Base-by-base conservation (phyloP, 495 filamentous ascomycete species). In the Staphylotrichum tortipilum region DNA sequence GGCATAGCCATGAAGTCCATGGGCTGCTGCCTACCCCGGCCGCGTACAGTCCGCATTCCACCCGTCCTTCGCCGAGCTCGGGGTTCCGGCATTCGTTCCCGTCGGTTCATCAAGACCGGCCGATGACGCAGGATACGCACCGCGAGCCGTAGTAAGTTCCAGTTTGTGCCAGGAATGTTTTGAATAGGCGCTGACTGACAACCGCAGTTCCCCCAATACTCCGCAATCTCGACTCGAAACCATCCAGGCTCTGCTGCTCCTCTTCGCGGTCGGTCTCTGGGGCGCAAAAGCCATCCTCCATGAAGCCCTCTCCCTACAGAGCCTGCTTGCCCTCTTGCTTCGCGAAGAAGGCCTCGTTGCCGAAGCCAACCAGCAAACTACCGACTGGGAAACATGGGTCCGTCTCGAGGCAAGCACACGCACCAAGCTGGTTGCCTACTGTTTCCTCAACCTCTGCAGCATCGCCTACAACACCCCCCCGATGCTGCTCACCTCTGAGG, bases 381-480 rank as follows among this genome's bases (percentile, higher is more conserved):
- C 15, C 7, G 68, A 76, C 40, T 80, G 83, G 68, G 77, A 79
- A 36, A 72, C 77, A 6, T 87, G 83, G 78, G 66, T 80, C 18
- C 66, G 66, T 7, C 60, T 72, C 23, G 78, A 82, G 56, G 64
- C 70, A 2, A 65, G 67, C 3, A 76, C 73, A 22, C 68, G 78
- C 11, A 80, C 78, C 0, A 81, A 78, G 44, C 74, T 75, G n/a
- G 71, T 79, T 22, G 69, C 72, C 4, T 80, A 75, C 52, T 77
- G 72, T 52, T 82, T 80, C 62, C 77, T 79, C 39, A 80, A 81
- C 53, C 60, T 82, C 7, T 75, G 77, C 47, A 77, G 71, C 54
- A 76, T 80, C 22, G 72, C 74, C 2, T 82, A 78, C 57, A 77
- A 81, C 49, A 78, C 73, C 47, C 69, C 74, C 2, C 78, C 78